Conservation (phyloP, 805 yeast species). For the Groenewaldozyma salmanticensis region DNA sequence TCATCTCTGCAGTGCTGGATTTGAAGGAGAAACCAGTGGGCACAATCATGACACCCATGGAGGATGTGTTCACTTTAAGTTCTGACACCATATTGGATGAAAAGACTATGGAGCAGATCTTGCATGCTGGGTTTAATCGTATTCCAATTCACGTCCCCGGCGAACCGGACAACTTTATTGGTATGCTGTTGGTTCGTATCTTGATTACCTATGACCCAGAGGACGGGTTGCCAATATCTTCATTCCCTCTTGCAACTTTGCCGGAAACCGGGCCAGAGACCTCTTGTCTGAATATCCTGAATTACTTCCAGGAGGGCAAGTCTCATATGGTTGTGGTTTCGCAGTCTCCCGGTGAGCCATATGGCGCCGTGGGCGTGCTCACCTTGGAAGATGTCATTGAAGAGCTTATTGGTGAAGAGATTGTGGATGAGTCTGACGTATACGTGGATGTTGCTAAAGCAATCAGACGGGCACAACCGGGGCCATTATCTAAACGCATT, state of each 20-base stretch:
- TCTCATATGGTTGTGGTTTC: constrained; percentile 95
- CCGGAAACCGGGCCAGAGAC: constrained; percentile 92
- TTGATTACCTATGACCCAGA: constrained; percentile 95
- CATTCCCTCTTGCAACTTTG: constrained; percentile 89
- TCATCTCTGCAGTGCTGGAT: constrained; percentile 87
- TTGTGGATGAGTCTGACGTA: constrained; percentile 93
- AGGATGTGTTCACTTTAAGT: constrained; percentile 78
- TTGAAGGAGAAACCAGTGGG: constrained; percentile 83
- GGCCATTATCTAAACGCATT: constrained; percentile 23
- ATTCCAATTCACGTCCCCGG: constrained; percentile 88
- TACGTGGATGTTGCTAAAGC: constrained; percentile 83
- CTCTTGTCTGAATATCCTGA: constrained; percentile 84
- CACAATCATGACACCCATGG: constrained; percentile 89
- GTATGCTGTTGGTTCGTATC: constrained; percentile 88
- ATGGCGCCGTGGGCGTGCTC: constrained; percentile 81
- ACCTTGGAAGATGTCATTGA: constrained; percentile 97
- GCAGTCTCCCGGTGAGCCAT: constrained; percentile 60
- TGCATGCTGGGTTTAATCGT: constrained; percentile 89
- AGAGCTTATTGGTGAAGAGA: constrained; percentile 95
- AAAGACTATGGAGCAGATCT: constrained; percentile 73
- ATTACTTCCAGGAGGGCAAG: constrained; percentile 96
- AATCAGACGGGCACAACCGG: constrained; percentile 45
- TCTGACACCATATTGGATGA: constrained; percentile 80
- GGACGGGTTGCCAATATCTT: constrained; percentile 83
- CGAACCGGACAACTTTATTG: constrained; percentile 84